These are phyloP conservation scores for Neurospora tetrasperma DNA, from an alignment of 495 filamentous ascomycete species.

Conservation along the genomic window DNA sequence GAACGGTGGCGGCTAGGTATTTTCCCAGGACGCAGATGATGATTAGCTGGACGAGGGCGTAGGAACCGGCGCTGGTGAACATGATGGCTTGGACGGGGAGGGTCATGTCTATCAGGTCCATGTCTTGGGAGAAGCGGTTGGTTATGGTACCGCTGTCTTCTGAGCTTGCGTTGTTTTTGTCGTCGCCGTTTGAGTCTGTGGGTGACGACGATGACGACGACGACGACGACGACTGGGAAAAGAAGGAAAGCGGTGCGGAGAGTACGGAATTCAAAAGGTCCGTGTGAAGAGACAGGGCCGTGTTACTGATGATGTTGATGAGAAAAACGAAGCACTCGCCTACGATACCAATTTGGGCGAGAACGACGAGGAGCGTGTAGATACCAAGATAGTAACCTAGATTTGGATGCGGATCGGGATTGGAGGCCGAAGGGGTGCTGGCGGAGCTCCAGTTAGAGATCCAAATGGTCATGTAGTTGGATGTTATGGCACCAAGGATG, in stretches of 20 bases:
- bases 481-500: constrained; percentile 1
- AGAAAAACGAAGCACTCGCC: constrained; percentile 2
- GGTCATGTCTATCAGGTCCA: constrained; percentile 20
- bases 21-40: constrained; percentile 22
- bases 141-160: constrained; percentile 17
- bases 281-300: constrained; percentile 5
- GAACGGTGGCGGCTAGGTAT: constrained; percentile 15
- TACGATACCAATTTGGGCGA: background rate
- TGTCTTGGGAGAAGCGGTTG: constrained; percentile 32
- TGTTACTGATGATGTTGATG: constrained; percentile 6
- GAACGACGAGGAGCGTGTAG: constrained; percentile 41
- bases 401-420: constrained; percentile 29
- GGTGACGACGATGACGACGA: background rate
- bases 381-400: constrained; percentile 46
- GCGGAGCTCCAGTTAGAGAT: background rate
- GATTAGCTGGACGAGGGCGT: constrained; percentile 15
- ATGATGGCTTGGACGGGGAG: constrained; percentile 16
- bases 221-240: background rate
- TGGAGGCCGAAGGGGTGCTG: background rate
- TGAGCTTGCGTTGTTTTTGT: background rate
- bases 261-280: constrained; percentile 1
- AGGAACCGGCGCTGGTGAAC: constrained; percentile 2
- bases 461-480: background rate
- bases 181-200: background rate
- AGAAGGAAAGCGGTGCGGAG: background rate